Evolutionary conservation across 2,329 filamentous ascomycete genomes (phyloP), one percentile per base, ranked within the genome.

Genomic region (Parastagonospora avenae): DNA sequence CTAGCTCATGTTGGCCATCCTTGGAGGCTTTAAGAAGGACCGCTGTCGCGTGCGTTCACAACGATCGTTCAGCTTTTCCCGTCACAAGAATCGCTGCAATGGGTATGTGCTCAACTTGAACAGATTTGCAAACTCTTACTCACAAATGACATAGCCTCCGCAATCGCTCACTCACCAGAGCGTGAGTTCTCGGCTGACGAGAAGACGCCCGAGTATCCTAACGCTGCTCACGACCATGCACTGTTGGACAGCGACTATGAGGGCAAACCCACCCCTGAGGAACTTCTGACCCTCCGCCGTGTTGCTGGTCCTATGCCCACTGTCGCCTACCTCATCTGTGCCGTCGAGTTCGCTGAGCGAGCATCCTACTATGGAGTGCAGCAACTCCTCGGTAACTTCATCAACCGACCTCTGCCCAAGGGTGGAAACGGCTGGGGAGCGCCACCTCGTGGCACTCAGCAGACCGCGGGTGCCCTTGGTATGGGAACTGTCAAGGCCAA

Each of bases 311-410:
- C 32, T 3, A 45, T 45, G 42, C 42, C 42, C 16, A 45, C 19
- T 4, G 42, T 45, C 6, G 42, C 42, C 2, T 45, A 45, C 27
- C 2, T 45, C 7, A 45, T 45, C n/a, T 45, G 42, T n/a, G 32
- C 33, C 2, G 42, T 45, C 5, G 42, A 45, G 33, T 45, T 45
- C 27, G 42, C 42, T 11, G 42, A 45, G 33, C 42, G 42, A 4
- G 42, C 42, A n/a, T 45, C 42, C 5, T 45, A 45, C 42, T 45
- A 45, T 19, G 42, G 42, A 16, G 32, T 37, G n/a, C 33, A 37
- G 31, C 42, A 45, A 27, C 42, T 45, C 24, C 36, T 45, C 24
- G 27, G 42, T 24, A 45, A 45, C 33, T 45, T 29, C 30, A 33
- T 45, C 42, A 45, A 45, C 16, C 42, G 42, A 30, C 42, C 42